Evolutionary conservation across 768 basidiomycete species (phyloP), one percentile per base, ranked within the genome.

Genomic region (Serendipita vermifera): DNA sequence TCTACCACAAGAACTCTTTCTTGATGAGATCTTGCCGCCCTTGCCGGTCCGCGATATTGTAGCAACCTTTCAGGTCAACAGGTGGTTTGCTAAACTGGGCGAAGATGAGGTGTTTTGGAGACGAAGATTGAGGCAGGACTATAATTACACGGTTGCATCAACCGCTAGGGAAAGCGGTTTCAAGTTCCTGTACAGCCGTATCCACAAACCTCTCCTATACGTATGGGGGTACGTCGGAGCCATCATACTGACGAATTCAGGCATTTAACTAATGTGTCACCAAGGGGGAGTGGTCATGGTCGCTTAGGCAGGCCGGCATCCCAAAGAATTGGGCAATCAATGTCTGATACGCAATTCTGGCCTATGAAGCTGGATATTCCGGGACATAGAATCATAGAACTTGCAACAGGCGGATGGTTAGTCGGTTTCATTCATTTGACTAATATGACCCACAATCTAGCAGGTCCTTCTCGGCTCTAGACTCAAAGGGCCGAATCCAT

Each of bases 401-500:
- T 93, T 38, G 77, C 79, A 36, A 86, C 89, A 0, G 83, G 87
- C n/a, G 91, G 91, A 64, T 90, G 85, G 89, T 87, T 63, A 60
- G 80, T 69, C 32, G 36, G 32, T 22, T 32, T n/a, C n/a, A n/a
- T n/a, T n/a, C n/a, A n/a, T n/a, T n/a, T n/a, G n/a, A n/a, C 35
- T 14, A 33, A 20, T 11, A 11, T 29, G 33, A 20, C 17, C 17
- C 27, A 35, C 15, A 35, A 11, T 13, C n/a, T 33, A 24, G 27
- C 58, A 91, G 87, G 87, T 87, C 83, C 31, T 93, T 90, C 68
- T 84, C 90, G 63, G 88, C 87, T 2, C 69, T 93, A 36, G 86
- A 91, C 66, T 81, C 85, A 1, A 67, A 76, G 48, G 90, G 90
- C 5, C 68, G 70, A 31, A 68, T 93, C 22, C 76, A 82, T 63